These are phyloP conservation scores for Plenodomus lindquistii DNA, from an alignment of 2,329 filamentous ascomycete genomes.

Conservation along the genomic window DNA sequence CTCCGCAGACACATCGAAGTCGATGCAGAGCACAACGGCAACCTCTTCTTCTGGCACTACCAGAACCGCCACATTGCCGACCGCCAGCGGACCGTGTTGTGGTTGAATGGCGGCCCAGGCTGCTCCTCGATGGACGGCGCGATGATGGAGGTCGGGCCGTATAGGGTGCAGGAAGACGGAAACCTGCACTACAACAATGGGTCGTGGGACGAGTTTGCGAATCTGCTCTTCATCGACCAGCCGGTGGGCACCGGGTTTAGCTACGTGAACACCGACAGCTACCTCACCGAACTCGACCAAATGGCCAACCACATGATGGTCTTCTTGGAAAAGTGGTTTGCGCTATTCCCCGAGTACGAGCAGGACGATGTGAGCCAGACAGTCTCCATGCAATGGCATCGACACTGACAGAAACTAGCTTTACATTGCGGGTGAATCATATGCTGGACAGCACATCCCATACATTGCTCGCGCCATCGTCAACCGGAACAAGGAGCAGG, in stretches of 20 bases:
- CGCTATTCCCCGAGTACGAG: constrained; percentile 87
- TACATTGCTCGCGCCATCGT: constrained; percentile 93
- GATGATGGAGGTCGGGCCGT: constrained; percentile 95
- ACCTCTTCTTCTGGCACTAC: constrained; percentile 98
- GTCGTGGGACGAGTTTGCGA: constrained; percentile 99
- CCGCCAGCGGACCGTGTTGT: constrained; percentile 86
- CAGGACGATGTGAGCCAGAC: constrained; percentile 77
- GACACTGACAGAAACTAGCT: constrained; percentile 59
- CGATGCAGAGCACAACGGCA: constrained; percentile 80
- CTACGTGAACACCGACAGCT: constrained; percentile 89
- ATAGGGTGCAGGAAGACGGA: constrained; percentile 75
- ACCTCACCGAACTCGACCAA: constrained; percentile 78
- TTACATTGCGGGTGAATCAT: constrained; percentile 95
- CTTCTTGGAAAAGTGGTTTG: constrained; percentile 92
- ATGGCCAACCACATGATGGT: constrained; percentile 88
- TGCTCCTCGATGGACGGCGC: constrained; percentile 98
- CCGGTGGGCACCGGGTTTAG: constrained; percentile 96
- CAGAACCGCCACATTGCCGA: constrained; percentile 95
- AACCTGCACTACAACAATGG: constrained; percentile 82
- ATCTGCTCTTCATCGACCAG: constrained; percentile 94
- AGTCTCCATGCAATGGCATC: not conserved
- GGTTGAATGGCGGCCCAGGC: constrained; percentile 95
- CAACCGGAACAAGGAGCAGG: constrained; percentile 72
- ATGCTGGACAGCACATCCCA: constrained; percentile 94
- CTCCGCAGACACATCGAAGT: constrained; percentile 82